Evolutionary conservation across 768 basidiomycete species (phyloP).

Genomic region (Coprinellus micaceus): DNA sequence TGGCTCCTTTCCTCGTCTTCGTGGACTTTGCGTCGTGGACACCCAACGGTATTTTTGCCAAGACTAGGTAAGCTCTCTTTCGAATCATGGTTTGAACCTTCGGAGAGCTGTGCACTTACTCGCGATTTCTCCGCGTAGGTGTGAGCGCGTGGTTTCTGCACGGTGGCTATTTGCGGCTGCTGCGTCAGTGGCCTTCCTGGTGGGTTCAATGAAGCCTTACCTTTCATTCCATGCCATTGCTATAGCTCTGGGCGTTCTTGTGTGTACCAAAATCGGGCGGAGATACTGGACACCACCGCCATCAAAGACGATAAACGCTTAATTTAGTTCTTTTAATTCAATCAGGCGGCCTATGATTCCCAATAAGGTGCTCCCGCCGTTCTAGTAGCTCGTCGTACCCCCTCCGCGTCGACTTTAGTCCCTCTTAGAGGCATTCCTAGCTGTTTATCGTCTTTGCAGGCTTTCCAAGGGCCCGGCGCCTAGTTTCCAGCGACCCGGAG

Average conservation of each 20-base stretch:
- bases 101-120: not conserved
- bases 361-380: not conserved
- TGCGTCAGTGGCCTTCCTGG: constrained; percentile 53
- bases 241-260: constrained; percentile 41
- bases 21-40: constrained; percentile 60
- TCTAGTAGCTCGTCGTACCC: not conserved
- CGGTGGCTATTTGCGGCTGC: constrained; percentile 54
- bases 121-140: constrained; percentile 24
- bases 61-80: constrained; percentile 27
- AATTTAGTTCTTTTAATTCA: constrained; percentile 3
- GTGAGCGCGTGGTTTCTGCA: constrained; percentile 38
- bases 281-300: constrained; percentile 45
- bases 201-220: constrained; percentile 66
- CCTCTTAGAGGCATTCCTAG: not conserved
- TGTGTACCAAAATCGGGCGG: constrained; percentile 44
- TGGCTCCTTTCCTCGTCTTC: constrained; percentile 60
- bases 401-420: not conserved
- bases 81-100: constrained; percentile 5
- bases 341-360: constrained; percentile 3
- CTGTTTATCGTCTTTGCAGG: not conserved
- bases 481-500: not conserved
- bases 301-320: constrained; percentile 21
- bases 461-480: no score
- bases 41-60: constrained; percentile 38
- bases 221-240: constrained; percentile 61